These are phyloP conservation scores for Solanum habrochaites DNA, from an alignment of 257 asterid genomes.

Conservation along the genomic window DNA sequence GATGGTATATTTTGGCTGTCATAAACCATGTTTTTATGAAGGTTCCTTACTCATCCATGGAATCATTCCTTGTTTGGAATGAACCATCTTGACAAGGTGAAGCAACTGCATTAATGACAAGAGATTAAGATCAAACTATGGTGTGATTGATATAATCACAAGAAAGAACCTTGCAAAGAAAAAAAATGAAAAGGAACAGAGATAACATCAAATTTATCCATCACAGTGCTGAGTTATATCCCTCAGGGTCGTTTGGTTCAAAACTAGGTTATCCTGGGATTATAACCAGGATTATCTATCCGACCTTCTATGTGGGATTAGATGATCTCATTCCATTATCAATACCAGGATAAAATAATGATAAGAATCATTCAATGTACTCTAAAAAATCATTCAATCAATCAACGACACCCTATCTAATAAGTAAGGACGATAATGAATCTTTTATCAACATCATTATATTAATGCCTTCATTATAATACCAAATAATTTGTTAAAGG, in stretches of 20 bases:
- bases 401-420: not conserved
- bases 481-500: not conserved
- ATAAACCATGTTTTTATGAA: slow-evolving; percentile 8
- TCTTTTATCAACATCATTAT: not conserved
- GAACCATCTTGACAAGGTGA: slow-evolving; percentile 25
- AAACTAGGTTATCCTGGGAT: not conserved
- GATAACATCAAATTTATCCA: not conserved
- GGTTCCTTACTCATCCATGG: not conserved
- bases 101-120: slow-evolving; percentile 6
- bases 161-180: not conserved
- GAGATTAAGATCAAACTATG: not conserved
- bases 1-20: slow-evolving; percentile 9
- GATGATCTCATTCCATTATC: not conserved
- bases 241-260: not conserved
- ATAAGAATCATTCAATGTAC: not conserved
- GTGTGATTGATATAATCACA: not conserved
- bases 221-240: not conserved
- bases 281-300: not conserved
- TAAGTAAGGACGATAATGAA: not conserved
- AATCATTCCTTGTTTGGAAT: not conserved
- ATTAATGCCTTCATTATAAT: not conserved
- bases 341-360: not conserved
- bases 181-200: not conserved
- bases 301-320: not conserved
- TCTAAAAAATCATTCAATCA: not conserved